Conservation (phyloP, 495 filamentous ascomycete genomes). For the Penicillium simplicissimum region DNA sequence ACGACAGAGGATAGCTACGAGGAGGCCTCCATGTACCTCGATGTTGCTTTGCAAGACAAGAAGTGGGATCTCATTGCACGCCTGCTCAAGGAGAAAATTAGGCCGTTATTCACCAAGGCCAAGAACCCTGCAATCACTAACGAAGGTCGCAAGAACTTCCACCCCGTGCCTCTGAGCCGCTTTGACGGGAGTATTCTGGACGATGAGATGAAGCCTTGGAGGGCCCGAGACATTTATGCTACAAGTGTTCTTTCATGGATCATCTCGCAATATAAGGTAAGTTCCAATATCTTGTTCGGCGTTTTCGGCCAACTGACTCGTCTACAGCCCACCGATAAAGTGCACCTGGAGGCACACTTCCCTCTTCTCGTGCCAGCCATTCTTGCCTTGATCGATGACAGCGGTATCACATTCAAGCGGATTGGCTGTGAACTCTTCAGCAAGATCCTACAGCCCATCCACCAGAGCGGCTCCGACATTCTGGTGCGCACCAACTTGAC, state of each 20-base stretch:
- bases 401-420: slow-evolving; percentile 53
- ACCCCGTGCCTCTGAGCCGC: slow-evolving; percentile 43
- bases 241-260: slow-evolving; percentile 69
- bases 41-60: slow-evolving; percentile 36
- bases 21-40: slow-evolving; percentile 38
- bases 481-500: slow-evolving; percentile 73
- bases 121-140: slow-evolving; percentile 62
- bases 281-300: neutral
- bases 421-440: slow-evolving; percentile 62
- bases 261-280: slow-evolving; percentile 47
- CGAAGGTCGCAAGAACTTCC: slow-evolving; percentile 60
- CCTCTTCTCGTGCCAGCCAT: slow-evolving; percentile 82
- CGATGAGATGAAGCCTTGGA: slow-evolving; percentile 69
- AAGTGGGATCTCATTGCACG: slow-evolving; percentile 55
- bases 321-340: slow-evolving; percentile 28
- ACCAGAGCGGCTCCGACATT: slow-evolving; percentile 46
- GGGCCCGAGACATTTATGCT: slow-evolving; percentile 59
- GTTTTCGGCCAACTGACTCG: slow-evolving; percentile 10
- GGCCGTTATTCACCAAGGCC: slow-evolving; percentile 70
- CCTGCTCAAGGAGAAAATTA: slow-evolving; percentile 54
- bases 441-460: slow-evolving; percentile 60
- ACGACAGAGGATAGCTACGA: slow-evolving; percentile 35
- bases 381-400: slow-evolving; percentile 76
- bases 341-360: slow-evolving; percentile 59
- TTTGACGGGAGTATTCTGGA: slow-evolving; percentile 51